These are phyloP conservation scores for Fraxinus platypoda DNA, from an alignment of 305 asterid genomes.

Conservation along the genomic window DNA sequence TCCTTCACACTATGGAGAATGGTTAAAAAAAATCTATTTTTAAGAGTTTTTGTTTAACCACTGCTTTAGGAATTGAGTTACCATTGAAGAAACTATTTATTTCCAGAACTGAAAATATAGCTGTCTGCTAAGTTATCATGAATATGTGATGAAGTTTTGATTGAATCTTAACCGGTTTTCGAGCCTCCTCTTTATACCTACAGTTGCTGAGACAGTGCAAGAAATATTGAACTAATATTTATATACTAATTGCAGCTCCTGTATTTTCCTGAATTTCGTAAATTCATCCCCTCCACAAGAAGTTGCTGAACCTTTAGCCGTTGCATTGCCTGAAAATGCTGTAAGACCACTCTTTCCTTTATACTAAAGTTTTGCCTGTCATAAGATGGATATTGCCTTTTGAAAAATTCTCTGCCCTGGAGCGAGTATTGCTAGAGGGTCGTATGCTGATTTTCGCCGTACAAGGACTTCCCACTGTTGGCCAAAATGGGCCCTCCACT, in stretches of 20 bases:
- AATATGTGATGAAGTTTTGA: neutral
- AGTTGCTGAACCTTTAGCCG: slow-evolving; percentile 12
- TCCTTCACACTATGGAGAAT: neutral
- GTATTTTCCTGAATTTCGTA: slow-evolving; percentile 1
- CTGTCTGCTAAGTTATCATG: neutral
- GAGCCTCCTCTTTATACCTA: slow-evolving; percentile 31
- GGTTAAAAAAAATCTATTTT: neutral
- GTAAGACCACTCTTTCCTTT: slow-evolving; percentile 1
- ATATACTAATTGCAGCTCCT: slow-evolving; percentile 25
- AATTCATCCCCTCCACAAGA: neutral
- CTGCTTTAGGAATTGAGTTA: neutral
- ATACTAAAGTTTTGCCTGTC: slow-evolving; percentile 24
- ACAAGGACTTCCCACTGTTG: slow-evolving; percentile 61
- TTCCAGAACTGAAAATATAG: neutral
- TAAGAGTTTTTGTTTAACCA: neutral
- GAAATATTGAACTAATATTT: slow-evolving; percentile 30
- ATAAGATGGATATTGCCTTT: slow-evolving; percentile 53
- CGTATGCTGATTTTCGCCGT: slow-evolving; percentile 73
- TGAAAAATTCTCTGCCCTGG: slow-evolving; percentile 93
- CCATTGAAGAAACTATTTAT: neutral
- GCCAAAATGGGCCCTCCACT: slow-evolving; percentile 83
- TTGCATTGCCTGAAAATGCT: slow-evolving; percentile 16
- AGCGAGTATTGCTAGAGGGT: slow-evolving; percentile 83
- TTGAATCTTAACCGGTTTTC: slow-evolving; percentile 16
- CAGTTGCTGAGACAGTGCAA: slow-evolving; percentile 40